Evolutionary conservation across 2,329 filamentous ascomycete species (phyloP).

Genomic region (Aotearoamyces nothofagi): DNA sequence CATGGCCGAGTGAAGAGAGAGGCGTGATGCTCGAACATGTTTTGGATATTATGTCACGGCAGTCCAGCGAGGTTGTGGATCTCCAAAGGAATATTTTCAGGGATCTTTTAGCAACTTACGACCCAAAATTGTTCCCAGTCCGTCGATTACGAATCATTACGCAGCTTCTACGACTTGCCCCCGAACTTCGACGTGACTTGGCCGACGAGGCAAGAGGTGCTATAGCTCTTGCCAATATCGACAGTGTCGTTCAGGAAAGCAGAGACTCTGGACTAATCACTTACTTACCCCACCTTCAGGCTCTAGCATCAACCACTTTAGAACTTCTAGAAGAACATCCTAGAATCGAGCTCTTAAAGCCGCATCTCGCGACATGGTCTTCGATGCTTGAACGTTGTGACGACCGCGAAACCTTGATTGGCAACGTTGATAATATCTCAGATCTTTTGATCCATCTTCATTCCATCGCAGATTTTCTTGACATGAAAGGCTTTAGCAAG

Average conservation of each 20-base stretch:
- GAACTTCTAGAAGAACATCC: conserved; percentile 15
- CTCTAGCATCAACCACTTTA: conserved; percentile 10
- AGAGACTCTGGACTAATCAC: conserved; percentile 7
- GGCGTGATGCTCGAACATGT: conserved; percentile 45
- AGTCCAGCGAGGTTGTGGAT: conserved; percentile 6
- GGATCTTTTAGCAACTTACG: conserved; percentile 14
- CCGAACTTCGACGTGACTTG: conserved; percentile 5
- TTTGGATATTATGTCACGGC: conserved; percentile 26
- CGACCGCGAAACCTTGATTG: conserved; percentile 24
- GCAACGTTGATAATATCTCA: conserved; percentile 32
- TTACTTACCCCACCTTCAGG: conserved; percentile 13
- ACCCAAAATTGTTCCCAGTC: conserved; percentile 13
- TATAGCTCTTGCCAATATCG: conserved; percentile 2
- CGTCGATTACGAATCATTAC: conserved; percentile 16
- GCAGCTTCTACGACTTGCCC: conserved; percentile 10
- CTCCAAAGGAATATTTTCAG: conserved; percentile 12
- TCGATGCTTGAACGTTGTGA: conserved; percentile 27
- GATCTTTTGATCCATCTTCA: conserved; percentile 34
- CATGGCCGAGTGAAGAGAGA: conserved; percentile 32
- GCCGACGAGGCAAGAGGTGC: conserved; percentile 2
- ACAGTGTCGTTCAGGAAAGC: conserved; percentile 1
- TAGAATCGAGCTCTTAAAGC: conserved; percentile 10
- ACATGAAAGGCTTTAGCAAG: conserved; percentile 37
- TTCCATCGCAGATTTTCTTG: conserved; percentile 37
- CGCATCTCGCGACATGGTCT: conserved; percentile 15